phyloP scores from a whole-genome alignment of 2,329 filamentous ascomycete species.

The Epichloe baconii region DNA sequence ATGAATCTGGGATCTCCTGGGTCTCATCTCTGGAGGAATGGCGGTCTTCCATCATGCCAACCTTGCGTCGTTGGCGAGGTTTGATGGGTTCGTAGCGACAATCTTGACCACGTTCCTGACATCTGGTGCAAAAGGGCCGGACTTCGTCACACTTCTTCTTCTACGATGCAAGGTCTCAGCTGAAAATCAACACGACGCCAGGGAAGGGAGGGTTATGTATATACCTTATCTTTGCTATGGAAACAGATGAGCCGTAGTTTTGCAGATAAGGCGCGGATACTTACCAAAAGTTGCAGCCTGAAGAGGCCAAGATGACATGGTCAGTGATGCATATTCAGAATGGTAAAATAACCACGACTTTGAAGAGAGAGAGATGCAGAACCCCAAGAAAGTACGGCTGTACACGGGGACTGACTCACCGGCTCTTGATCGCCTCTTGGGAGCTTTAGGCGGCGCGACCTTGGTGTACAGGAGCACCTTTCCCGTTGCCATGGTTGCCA shows the following conservation, averaged over 20 bases:
- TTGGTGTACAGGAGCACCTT: constrained; percentile 46
- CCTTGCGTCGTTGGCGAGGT: constrained; percentile 25
- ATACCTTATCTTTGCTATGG: constrained; percentile 41
- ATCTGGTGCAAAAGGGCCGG: constrained; percentile 37
- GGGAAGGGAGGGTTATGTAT: not conserved
- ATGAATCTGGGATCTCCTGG: not conserved
- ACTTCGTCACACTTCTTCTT: constrained; percentile 47
- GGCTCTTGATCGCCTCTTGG: constrained; percentile 46
- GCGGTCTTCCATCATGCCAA: constrained; percentile 10
- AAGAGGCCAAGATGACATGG: constrained; percentile 4
- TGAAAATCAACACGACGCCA: not conserved
- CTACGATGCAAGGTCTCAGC: constrained; percentile 16
- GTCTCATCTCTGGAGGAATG: not conserved
- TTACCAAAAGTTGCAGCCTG: constrained; percentile 41
- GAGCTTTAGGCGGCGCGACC: constrained; percentile 41
- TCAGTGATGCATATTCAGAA: constrained; percentile 3
- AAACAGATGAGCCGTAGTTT: constrained; percentile 5
- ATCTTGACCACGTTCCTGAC: constrained; percentile 32
- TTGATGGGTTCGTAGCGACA: constrained; percentile 37
- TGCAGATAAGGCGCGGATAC: constrained; percentile 9
- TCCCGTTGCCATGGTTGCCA: not conserved
- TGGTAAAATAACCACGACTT: not conserved
- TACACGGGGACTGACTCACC: constrained; percentile 28
- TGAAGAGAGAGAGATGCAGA: not conserved
- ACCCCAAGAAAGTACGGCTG: not conserved